Conservation (phyloP, 352 stramenopile species). For the Phytopythium helicoides region DNA sequence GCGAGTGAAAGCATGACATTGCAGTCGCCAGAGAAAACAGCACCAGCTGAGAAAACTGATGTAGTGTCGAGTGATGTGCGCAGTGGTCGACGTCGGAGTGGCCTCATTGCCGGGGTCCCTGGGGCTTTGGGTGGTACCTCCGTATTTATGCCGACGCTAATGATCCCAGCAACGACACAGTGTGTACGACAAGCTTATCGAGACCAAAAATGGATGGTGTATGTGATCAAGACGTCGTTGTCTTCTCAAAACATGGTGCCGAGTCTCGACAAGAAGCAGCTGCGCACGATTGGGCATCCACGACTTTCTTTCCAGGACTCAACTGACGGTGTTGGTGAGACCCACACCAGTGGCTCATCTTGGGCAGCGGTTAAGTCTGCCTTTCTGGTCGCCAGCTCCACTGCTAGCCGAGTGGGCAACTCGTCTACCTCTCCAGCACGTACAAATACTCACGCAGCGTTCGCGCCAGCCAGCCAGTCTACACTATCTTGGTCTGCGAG, state of each 20-base stretch:
- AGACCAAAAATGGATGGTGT: conserved; percentile 69
- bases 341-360: neutral
- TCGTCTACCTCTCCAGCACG: neutral
- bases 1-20: too few species aligned
- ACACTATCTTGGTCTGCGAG: neutral
- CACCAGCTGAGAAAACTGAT: neutral
- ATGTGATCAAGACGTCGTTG: conserved; percentile 63
- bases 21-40: neutral
- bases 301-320: conserved; percentile 48
- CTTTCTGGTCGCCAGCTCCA: neutral
- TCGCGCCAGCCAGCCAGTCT: neutral
- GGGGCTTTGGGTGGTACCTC: neutral
- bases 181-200: conserved; percentile 58
- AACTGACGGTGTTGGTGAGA: neutral
- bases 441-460: too few species aligned
- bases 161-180: conserved; percentile 17
- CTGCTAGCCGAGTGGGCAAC: too few species aligned
- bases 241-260: conserved; percentile 65
- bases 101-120: neutral
- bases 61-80: neutral
- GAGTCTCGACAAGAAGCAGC: conserved; percentile 67
- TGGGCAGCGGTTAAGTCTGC: neutral
- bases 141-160: neutral
- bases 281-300: conserved; percentile 44
- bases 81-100: neutral